Evolutionary conservation across 2,329 filamentous ascomycete species (phyloP), one percentile per base, ranked within the genome.

Genomic region (Calonectria pseudoturangicola): DNA sequence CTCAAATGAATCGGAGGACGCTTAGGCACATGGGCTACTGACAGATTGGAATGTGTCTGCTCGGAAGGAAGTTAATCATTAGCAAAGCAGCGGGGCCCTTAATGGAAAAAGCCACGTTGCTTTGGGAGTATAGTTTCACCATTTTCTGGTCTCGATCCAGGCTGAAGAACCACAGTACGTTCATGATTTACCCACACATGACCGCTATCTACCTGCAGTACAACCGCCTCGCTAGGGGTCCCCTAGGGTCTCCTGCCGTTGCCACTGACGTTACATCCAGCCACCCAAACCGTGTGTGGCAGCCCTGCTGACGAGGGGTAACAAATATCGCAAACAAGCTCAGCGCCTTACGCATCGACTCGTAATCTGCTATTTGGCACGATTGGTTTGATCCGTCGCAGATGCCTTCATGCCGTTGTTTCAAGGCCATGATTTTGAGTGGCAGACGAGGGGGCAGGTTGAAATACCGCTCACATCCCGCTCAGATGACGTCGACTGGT

Each of bases 231-330:
- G n/a, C 51, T 39, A 12, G 33, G 33, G n/a, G 36, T 18, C 33
- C 33, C 39, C 54, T 41, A 27, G 36, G 36, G 21, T 15, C 21
- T 60, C 54, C 54, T 28, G 47, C 28, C 30, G 63, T n/a, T 54
- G 63, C 63, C 63, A 48, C 63, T 66, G 63, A 66, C 63, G 63
- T 66, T 66, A 39, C 45, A 66, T 54, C 54, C 21, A 60, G 13
- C 54, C 54, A 60, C 54, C 54, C 33, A 60, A 41, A 18, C 33
- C 4, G 54, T 41, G 36, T 16, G 13, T 15, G 54, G 21, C 21
- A 60, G 54, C 33, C 36, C 54, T 60, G 54, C 54, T 60, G 36
- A 60, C 21, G 54, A 41, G 54, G n/a, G 54, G 54, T 21, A 60
- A 60, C 54, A 60, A 60, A 60, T 41, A 60, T 60, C 54, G 33